Evolutionary conservation across 306 rosid genomes (phyloP), one percentile per base, ranked within the genome.

Genomic region (Fragaria vesca): DNA sequence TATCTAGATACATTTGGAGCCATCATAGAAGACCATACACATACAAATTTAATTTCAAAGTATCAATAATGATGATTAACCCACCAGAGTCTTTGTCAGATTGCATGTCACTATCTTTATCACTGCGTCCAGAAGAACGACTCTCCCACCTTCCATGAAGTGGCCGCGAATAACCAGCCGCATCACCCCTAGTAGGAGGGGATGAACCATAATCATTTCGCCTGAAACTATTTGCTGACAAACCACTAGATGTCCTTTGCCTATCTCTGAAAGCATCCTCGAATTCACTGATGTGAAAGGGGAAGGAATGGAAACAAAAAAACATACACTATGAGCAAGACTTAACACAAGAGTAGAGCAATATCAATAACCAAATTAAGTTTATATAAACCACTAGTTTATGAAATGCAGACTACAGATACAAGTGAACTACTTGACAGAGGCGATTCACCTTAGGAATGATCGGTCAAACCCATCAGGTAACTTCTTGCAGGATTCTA

Each of bases 71-170:
- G 24, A 42, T 50, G 77, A 78, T 69, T 79, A 66, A 83, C 80
- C 52, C 65, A 96, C 99, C 98, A 77, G 99, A 83, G 83, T 96
- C 98, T 88, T 80, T 75, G 47, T 93, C 98, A 55, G 94, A 86
- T 70, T 87, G 98, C 8, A 90, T 91, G 78, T 96, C 99, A 74
- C 85, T 86, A 65, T 96, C 98, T 84, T 45, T 90, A 75, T 92
- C 99, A 45, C 90, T 83, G 76, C 87, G 84, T 78, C 88, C 97
- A 66, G 96, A 87, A 74, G 97, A 81, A 72, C 89, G 97, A 85
- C 89, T 66, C 52, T 91, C 98, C 98, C 97, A 91, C 82, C 85
- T 96, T 85, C 97, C 99, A 69, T 82, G 96, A 54, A 42, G 74
- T 60, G 93, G 92, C 55, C 97, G 84, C 5, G 93, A 85, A 90